Evolutionary conservation across 2,329 filamentous ascomycete genomes (phyloP).

Genomic region (Fusarium irregulare): DNA sequence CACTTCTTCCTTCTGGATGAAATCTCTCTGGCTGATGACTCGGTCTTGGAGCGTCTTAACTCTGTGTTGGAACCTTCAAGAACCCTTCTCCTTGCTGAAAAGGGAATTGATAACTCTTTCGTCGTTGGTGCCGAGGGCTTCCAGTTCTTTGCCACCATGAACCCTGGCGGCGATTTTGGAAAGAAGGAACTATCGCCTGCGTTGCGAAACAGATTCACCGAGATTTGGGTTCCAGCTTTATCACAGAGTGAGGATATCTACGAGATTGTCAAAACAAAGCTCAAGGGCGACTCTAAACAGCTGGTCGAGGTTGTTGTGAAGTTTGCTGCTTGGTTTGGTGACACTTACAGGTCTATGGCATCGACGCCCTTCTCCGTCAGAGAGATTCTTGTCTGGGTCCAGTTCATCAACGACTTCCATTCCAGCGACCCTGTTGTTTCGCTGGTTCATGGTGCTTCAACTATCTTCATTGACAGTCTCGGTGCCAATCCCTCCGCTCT

Average conservation of each 20-base stretch:
- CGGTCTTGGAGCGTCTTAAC: conserved; percentile 94
- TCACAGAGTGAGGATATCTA: conserved; percentile 87
- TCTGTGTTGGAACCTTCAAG: conserved; percentile 92
- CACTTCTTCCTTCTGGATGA: conserved; percentile 96
- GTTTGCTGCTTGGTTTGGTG: conserved; percentile 94
- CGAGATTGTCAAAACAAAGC: conserved; percentile 84
- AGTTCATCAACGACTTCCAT: conserved; percentile 82
- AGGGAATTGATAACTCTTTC: conserved; percentile 85
- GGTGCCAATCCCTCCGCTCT: conserved; percentile 94
- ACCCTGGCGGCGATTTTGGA: conserved; percentile 97
- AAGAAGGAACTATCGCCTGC: conserved; percentile 98
- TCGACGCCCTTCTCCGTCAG: conserved; percentile 87
- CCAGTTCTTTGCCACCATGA: conserved; percentile 99
- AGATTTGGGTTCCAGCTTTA: conserved; percentile 96
- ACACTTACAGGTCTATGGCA: conserved; percentile 79
- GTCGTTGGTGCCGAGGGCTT: conserved; percentile 82
- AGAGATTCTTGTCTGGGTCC: conserved; percentile 92
- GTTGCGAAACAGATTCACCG: conserved; percentile 94
- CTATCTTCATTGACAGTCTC: conserved; percentile 95
- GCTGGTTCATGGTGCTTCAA: conserved; percentile 86
- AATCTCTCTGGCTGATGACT: conserved; percentile 97
- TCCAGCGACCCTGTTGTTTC: conserved; percentile 58
- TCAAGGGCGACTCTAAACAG: conserved; percentile 65
- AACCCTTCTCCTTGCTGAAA: conserved; percentile 90
- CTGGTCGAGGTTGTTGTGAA: conserved; percentile 78